Percentiles rank a stretch among this genome's conserved stretches.
Evolutionary conservation across 257 asterid genomes (phyloP).

Genomic region (Solanum dulcamara): DNA sequence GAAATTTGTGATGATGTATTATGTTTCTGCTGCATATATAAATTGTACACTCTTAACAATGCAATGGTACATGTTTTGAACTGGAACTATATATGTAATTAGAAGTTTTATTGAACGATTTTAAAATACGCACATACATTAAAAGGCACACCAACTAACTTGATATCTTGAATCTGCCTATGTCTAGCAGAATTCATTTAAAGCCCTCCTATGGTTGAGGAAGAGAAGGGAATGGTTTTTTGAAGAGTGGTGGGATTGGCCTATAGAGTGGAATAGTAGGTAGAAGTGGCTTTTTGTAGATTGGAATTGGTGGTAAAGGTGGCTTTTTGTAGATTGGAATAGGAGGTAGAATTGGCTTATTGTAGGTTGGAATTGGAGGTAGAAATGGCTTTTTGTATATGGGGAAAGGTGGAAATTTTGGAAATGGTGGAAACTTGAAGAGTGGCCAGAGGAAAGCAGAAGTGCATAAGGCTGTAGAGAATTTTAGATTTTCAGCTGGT

Average conservation of each 20-base stretch:
- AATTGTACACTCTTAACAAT: too few relatives aligned
- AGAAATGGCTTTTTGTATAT: conserved; percentile 18
- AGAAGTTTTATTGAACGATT: not conserved
- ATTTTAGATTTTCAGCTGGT: conserved; percentile 35
- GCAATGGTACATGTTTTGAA: not conserved
- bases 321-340: conserved; percentile 8
- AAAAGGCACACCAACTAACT: not conserved
- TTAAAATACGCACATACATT: not conserved
- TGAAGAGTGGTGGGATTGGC: conserved; percentile 30
- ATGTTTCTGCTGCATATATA: too few relatives aligned
- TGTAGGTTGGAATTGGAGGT: conserved; percentile 1
- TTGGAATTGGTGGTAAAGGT: conserved; percentile 24
- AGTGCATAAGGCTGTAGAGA: conserved; percentile 58
- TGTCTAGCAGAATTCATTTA: not conserved
- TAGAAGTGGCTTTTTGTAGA: conserved; percentile 21
- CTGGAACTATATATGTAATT: not conserved
- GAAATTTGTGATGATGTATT: too few relatives aligned
- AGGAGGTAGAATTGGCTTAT: conserved; percentile 4
- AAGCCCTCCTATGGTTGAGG: not conserved
- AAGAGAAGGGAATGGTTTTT: conserved; percentile 25
- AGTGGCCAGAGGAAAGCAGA: conserved; percentile 68
- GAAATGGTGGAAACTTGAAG: conserved; percentile 46
- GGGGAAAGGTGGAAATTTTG: conserved; percentile 29
- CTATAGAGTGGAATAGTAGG: conserved; percentile 31
- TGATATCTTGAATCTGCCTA: not conserved